Conservation (phyloP, 2,329 filamentous ascomycete genomes). For the Lomentospora prolificans region DNA sequence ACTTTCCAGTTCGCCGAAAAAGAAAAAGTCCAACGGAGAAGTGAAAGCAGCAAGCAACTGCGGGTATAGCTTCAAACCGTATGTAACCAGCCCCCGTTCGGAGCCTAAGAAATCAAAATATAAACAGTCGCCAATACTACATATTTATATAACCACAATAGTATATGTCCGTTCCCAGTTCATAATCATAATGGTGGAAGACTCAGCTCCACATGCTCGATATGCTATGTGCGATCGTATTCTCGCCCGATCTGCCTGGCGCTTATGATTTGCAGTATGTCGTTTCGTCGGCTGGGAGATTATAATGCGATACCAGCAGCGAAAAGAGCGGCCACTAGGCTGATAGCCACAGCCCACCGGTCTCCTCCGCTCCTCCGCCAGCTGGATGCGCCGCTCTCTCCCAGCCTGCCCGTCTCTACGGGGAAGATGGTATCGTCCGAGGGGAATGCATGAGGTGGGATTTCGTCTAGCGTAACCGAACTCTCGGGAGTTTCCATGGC, state of each 20-base stretch:
- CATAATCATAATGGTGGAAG: neutral
- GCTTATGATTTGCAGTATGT: too few species aligned
- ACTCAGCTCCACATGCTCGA: neutral
- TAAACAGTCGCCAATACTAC: neutral
- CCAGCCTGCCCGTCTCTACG: neutral
- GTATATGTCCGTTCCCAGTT: neutral
- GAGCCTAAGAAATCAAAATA: neutral
- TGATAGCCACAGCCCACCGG: neutral
- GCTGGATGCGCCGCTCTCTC: neutral
- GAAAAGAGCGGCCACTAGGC: neutral
- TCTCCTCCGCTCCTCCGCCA: neutral
- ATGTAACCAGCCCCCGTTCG: neutral
- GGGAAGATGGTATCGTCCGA: slow-evolving; percentile 2
- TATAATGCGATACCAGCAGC: neutral
- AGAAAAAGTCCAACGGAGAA: neutral
- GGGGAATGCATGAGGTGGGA: neutral
- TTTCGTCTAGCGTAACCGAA: neutral
- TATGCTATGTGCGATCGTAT: neutral
- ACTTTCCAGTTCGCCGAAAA: neutral
- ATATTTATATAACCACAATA: neutral
- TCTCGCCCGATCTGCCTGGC: neutral
- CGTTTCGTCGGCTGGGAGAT: neutral
- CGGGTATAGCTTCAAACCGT: neutral
- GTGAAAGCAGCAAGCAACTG: neutral
- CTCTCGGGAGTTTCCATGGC: slow-evolving; percentile 2